Evolutionary conservation across 2,329 filamentous ascomycete genomes (phyloP), one percentile per base, ranked within the genome.

Genomic region (Hypoxylon sp.): DNA sequence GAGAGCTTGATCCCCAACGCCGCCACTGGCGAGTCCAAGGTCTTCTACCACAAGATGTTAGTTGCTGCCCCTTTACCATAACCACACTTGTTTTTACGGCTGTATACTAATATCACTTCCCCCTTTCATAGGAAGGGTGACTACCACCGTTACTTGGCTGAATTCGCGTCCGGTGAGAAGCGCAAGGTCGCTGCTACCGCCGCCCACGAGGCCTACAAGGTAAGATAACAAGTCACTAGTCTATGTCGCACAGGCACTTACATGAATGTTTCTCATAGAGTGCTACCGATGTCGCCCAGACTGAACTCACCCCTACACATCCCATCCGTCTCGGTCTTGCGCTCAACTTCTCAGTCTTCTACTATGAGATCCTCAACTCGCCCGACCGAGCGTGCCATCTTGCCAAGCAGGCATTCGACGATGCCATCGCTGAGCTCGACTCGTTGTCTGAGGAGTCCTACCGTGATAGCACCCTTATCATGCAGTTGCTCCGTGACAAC

Each of bases 1-100:
- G 88, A 97, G 80, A 91, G 90, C 81, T 88, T 98, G 79, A 98
- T 98, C 81, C 94, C 94, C 83, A 95, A 96, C 85, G 95, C 95
- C 80, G 92, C 96, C 85, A 92, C 93, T 75, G 95, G 95, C 86
- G 95, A 98, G 89, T 97, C 94, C 83, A 98, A 98, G 91, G 95
- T 98, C 82, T 98, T 98, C 85, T 98, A 98, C 88, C 94, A 98
- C 92, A 98, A 98, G 91, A 98, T 98, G 95, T 98, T 86, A 77
- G 93, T 88, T 73, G 67, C 73, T 68, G 63, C 60, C 21, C 35
- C 5, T 37, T 58, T 17, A 62, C 21, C 24, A 13, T 21, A 6
- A 51, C 62, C 53, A 37, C 32, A 24, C 15, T 15, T 7, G 31
- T 27, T 47, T 50, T 51, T 31, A 11, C 46, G 61, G 70, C 65